These are phyloP conservation scores for Phytopythium vexans DNA, from an alignment of 352 stramenopile genomes.

Conservation along the genomic window DNA sequence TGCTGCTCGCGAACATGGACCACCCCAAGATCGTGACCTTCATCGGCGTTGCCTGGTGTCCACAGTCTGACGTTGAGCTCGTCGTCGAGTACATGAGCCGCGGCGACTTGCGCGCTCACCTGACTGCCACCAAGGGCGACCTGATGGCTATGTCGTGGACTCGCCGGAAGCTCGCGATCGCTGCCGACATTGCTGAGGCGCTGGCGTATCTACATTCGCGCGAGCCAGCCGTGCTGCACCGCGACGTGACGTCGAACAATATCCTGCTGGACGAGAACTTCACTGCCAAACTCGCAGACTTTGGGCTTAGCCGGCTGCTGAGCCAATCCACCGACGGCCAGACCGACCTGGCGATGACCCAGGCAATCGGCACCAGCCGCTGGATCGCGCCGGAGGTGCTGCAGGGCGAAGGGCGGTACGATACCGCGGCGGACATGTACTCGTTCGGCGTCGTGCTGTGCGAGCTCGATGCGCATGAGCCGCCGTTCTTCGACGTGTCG, in stretches of 20 bases:
- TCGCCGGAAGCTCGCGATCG: slow-evolving; percentile 52
- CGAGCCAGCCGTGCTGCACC: slow-evolving; percentile 50
- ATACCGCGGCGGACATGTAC: slow-evolving; percentile 59
- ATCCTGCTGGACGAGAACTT: slow-evolving; percentile 53
- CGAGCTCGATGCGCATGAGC: slow-evolving; percentile 67
- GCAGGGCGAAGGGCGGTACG: slow-evolving; percentile 34
- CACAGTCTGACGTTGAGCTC: slow-evolving; percentile 45
- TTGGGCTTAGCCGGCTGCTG: slow-evolving; percentile 53
- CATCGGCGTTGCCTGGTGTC: slow-evolving; percentile 70
- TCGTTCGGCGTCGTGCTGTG: slow-evolving; percentile 68
- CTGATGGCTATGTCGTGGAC: slow-evolving; percentile 34
- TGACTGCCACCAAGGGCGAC: slow-evolving; percentile 30
- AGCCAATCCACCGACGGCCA: slow-evolving; percentile 18
- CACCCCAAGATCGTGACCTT: slow-evolving; percentile 83
- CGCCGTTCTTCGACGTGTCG: slow-evolving; percentile 61
- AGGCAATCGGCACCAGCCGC: slow-evolving; percentile 30
- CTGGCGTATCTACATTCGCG: slow-evolving; percentile 69
- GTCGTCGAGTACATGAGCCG: slow-evolving; percentile 73
- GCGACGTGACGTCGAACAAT: slow-evolving; percentile 70
- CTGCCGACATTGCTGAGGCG: slow-evolving; percentile 54
- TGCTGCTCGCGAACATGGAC: slow-evolving; percentile 48
- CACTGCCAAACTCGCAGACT: slow-evolving; percentile 68
- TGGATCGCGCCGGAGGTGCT: slow-evolving; percentile 71
- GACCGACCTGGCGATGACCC: slow-evolving; percentile 18
- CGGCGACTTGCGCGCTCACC: slow-evolving; percentile 55